Percentiles rank a stretch among this genome's conserved stretches.
phyloP scores from a whole-genome alignment of 2,329 filamentous ascomycete genomes.

The Emericellopsis cladophorae region DNA sequence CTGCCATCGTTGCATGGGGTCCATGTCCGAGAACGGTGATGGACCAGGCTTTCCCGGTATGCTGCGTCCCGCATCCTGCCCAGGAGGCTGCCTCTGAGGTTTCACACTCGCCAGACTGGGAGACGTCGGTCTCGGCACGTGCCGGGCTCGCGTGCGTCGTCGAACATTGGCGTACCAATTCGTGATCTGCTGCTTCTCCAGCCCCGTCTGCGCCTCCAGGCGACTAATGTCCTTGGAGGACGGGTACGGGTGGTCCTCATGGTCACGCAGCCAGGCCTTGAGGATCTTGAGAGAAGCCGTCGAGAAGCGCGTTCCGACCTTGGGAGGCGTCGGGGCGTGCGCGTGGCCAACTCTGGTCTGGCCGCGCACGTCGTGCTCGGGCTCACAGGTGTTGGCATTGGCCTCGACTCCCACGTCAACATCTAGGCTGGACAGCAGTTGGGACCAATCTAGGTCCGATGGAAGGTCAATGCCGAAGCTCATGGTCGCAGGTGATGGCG shows the following conservation, averaged over 20 bases:
- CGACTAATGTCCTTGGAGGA: conserved; percentile 68
- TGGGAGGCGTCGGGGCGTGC: conserved; percentile 3
- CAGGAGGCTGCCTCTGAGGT: neutral
- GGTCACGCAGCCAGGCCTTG: conserved; percentile 7
- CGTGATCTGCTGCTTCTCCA: conserved; percentile 64
- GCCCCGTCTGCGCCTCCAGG: conserved; percentile 55
- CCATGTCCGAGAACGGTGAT: conserved; percentile 13
- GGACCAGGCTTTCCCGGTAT: conserved; percentile 29
- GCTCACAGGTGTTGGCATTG: too few species aligned
- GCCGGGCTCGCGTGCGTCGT: conserved; percentile 29
- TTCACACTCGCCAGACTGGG: conserved; percentile 32
- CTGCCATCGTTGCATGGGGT: conserved; percentile 12
- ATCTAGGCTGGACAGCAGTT: too few species aligned
- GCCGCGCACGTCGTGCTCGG: too few species aligned
- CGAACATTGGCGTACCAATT: conserved; percentile 83
- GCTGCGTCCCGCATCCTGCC: conserved; percentile 6
- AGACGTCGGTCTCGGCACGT: conserved; percentile 49
- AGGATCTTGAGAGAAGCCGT: conserved; percentile 7
- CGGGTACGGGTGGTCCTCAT: conserved; percentile 59
- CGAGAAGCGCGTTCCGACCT: conserved; percentile 11
- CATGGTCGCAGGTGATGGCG: too few species aligned
- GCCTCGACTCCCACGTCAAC: too few species aligned
- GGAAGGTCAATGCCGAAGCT: too few species aligned
- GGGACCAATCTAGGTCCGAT: too few species aligned
- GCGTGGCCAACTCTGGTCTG: too few species aligned